phyloP scores from a whole-genome alignment of 352 stramenopile species.

The Globisporangium paddicum region DNA sequence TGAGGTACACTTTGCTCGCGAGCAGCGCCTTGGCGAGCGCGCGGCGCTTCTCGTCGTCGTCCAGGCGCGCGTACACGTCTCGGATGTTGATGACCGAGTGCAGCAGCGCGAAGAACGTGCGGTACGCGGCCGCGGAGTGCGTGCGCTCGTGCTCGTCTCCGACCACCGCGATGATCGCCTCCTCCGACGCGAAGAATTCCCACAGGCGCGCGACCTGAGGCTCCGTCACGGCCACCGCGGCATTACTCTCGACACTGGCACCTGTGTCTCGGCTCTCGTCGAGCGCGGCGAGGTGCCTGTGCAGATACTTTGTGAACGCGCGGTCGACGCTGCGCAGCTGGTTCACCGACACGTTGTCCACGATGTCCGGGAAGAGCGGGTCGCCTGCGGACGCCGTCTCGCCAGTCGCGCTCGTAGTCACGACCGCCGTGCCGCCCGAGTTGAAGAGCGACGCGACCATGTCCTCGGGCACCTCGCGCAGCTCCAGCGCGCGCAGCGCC shows the following conservation, averaged over 20 bases:
- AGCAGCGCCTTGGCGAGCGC: conserved; percentile 58
- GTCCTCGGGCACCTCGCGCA: conserved; percentile 40
- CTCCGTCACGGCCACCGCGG: conserved; percentile 2
- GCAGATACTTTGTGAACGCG: conserved; percentile 52
- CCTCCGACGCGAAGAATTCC: conserved; percentile 54
- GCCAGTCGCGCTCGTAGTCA: conserved; percentile 13
- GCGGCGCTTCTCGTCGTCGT: conserved; percentile 26
- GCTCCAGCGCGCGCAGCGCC: conserved; percentile 51
- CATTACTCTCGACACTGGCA: conserved; percentile 1
- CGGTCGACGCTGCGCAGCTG: conserved; percentile 45
- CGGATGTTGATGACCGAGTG: conserved; percentile 56
- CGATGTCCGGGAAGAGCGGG: conserved; percentile 21
- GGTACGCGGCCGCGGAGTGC: conserved; percentile 42
- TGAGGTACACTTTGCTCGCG: conserved; percentile 70
- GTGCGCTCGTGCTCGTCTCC: conserved; percentile 27
- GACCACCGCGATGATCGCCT: conserved; percentile 32
- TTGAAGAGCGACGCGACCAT: conserved; percentile 60
- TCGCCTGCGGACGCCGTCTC: conserved; percentile 17
- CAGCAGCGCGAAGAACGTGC: conserved; percentile 56
- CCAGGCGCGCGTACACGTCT: conserved; percentile 43
- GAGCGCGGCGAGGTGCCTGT: conserved; percentile 22
- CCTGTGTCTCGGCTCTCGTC: neutral
- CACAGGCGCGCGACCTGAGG: conserved; percentile 33
- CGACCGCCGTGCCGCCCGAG: conserved; percentile 54
- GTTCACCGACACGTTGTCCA: conserved; percentile 31